phyloP scores from a whole-genome alignment of 305 asterid species.

The Fraxinus sp. region DNA sequence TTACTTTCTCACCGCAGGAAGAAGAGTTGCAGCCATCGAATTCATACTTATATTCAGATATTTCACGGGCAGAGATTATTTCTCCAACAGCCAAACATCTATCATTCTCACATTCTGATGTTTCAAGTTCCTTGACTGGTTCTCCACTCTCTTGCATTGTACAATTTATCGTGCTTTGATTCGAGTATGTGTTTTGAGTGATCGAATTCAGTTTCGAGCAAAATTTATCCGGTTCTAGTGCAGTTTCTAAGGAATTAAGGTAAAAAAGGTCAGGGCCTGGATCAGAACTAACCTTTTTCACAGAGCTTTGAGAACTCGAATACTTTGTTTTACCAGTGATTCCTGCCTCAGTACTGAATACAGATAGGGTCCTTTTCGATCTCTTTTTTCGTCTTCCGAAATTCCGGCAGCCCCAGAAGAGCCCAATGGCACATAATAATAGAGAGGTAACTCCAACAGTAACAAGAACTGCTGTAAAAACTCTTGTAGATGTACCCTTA shows the following conservation, averaged over 20 bases:
- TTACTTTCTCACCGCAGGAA: conserved; percentile 33
- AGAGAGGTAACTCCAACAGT: conserved; percentile 50
- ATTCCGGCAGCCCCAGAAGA: conserved; percentile 46
- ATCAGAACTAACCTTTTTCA: conserved; percentile 67
- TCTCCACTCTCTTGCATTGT: conserved; percentile 33
- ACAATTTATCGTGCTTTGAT: conserved; percentile 18
- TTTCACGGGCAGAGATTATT: conserved; percentile 49
- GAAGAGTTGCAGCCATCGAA: conserved; percentile 17
- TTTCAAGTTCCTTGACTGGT: conserved; percentile 16
- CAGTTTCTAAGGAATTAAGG: conserved; percentile 66
- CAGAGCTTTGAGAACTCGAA: conserved; percentile 41
- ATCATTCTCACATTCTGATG: conserved; percentile 33
- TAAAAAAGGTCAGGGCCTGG: conserved; percentile 75
- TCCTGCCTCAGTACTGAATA: conserved; percentile 33
- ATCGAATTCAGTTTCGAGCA: conserved; percentile 31
- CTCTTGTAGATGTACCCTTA: conserved; percentile 23
- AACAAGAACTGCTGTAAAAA: conserved; percentile 47
- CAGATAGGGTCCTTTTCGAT: conserved; percentile 31
- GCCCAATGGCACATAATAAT: conserved; percentile 41
- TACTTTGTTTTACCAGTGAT: conserved; percentile 40
- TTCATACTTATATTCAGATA: conserved; percentile 31
- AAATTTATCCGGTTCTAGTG: conserved; percentile 49
- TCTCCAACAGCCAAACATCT: conserved; percentile 37
- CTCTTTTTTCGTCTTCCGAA: conserved; percentile 48
- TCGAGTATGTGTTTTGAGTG: conserved; percentile 25